Base-by-base conservation (phyloP, 129 eudicot genomes). In the Centrapalus pauciflorus region DNA sequence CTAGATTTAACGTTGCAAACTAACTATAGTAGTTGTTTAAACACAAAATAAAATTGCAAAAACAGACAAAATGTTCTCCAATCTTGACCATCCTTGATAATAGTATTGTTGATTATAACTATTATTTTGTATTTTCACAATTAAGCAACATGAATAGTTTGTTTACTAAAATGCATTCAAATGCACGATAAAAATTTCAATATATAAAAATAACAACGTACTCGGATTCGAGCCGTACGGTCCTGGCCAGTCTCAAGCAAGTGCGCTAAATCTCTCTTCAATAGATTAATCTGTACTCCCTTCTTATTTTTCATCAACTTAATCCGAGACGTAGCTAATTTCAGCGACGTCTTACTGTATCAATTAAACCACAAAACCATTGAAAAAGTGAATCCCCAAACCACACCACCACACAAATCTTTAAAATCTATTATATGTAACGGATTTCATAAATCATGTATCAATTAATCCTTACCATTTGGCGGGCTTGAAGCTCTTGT, bases 281-380 rank as follows among this genome's bases (percentile, higher is more conserved):
- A 72, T 80, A 84, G 95, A 61, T 76, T 82, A 57, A 93, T 55
- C 71, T 84, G 96, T 3, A 76, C 81, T 17, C 79, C 95, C 69
- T 86, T 93, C 73, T 93, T 93, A 41, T 93, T 93, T 84, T 70
- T 86, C 92, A 93, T 67, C 33, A 93, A 60, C 73, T 89, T 93
- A 40, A 86, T 67, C 76, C 99, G 82, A 3, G 99, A 82, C 5
- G 77, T 78, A 5, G 95, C 96, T 37, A 93, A 70, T 71, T 76
- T 93, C 76, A 89, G 60, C 37, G 99, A 75, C 77, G 87, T 93
- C 48, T 93, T 93, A 73, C 99, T 93, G 82, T 78, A 71, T 69
- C 64, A 55, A 35, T 34, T 71, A 64, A 66, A 29, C 10, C 21
- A 23, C 5, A 29, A 38, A n/a, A 35, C 24, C 26, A n/a, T 13